These are phyloP conservation scores for Sclerotinia nivalis DNA, from an alignment of 2,329 filamentous ascomycete species.

Conservation along the genomic window DNA sequence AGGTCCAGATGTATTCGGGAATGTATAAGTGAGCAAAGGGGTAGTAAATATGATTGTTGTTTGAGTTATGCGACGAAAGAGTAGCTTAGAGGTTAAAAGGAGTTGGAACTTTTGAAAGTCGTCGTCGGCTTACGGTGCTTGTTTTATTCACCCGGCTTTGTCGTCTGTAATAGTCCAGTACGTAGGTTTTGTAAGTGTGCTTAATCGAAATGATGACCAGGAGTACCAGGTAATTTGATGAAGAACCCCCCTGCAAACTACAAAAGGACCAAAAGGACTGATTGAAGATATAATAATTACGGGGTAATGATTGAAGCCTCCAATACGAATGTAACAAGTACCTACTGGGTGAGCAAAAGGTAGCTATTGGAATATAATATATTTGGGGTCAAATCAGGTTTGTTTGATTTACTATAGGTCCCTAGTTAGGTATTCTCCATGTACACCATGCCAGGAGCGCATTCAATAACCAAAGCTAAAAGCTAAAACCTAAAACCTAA, in stretches of 20 bases:
- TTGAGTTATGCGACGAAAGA: background rate
- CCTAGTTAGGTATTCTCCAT: background rate
- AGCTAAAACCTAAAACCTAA: background rate
- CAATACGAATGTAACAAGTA: background rate
- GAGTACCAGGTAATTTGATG: slow-evolving; percentile 1
- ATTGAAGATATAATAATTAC: background rate
- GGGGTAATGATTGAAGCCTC: background rate
- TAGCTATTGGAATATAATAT: background rate
- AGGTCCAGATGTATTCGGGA: slow-evolving; percentile 12
- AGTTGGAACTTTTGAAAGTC: background rate
- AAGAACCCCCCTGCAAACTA: slow-evolving; percentile 10
- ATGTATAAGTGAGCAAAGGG: slow-evolving; percentile 9
- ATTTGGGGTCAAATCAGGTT: background rate
- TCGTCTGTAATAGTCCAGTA: background rate
- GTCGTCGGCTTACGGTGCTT: slow-evolving; percentile 3
- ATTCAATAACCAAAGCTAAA: background rate
- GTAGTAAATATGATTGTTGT: background rate
- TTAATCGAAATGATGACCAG: slow-evolving; percentile 22
- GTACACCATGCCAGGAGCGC: background rate
- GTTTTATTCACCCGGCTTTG: slow-evolving; percentile 10
- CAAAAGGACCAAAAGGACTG: background rate
- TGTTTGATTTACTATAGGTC: background rate
- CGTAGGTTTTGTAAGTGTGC: background rate
- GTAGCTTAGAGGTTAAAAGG: background rate
- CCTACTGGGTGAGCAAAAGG: background rate